These are phyloP conservation scores for Cyberlindnera nakhonratchasimensis DNA, from an alignment of 805 yeast genomes.

Conservation along the genomic window DNA sequence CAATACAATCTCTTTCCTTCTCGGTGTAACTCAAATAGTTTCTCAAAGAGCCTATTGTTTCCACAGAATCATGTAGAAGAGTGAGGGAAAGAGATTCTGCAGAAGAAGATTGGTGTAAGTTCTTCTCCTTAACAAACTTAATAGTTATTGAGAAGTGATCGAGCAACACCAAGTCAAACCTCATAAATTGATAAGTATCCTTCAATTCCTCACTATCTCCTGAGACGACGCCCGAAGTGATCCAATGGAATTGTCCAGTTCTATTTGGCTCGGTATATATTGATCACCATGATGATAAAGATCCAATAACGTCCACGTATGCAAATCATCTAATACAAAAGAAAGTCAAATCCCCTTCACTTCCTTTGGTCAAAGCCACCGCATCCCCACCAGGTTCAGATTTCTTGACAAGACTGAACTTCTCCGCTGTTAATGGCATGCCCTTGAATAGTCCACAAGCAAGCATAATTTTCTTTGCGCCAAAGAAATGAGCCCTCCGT, in stretches of 20 bases:
- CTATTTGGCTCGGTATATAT: constrained; percentile 29
- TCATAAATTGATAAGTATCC: constrained; percentile 58
- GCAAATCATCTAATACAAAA: constrained; percentile 68
- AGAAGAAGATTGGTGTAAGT: constrained; percentile 17
- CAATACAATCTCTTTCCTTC: constrained; percentile 11
- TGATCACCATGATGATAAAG: constrained; percentile 48
- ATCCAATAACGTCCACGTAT: constrained; percentile 61
- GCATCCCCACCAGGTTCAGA: constrained; percentile 1
- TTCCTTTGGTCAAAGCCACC: constrained; percentile 9
- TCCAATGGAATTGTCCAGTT: constrained; percentile 23
- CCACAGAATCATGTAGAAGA: background rate
- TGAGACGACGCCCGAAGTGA: constrained; percentile 8
- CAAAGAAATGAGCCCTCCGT: constrained; percentile 64
- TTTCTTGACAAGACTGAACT: background rate
- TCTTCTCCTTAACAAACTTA: constrained; percentile 33
- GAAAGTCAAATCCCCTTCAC: constrained; percentile 31
- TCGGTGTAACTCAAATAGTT: background rate
- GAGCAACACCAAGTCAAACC: constrained; percentile 61
- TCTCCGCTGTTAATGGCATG: background rate
- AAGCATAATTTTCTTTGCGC: constrained; percentile 61
- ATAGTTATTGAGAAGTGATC: constrained; percentile 53
- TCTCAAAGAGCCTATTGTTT: background rate
- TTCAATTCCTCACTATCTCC: constrained; percentile 26
- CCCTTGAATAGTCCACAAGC: constrained; percentile 43
- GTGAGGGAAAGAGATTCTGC: background rate